Evolutionary conservation across 139 green algal species (phyloP).

Genomic region (Chlorella sp.): DNA sequence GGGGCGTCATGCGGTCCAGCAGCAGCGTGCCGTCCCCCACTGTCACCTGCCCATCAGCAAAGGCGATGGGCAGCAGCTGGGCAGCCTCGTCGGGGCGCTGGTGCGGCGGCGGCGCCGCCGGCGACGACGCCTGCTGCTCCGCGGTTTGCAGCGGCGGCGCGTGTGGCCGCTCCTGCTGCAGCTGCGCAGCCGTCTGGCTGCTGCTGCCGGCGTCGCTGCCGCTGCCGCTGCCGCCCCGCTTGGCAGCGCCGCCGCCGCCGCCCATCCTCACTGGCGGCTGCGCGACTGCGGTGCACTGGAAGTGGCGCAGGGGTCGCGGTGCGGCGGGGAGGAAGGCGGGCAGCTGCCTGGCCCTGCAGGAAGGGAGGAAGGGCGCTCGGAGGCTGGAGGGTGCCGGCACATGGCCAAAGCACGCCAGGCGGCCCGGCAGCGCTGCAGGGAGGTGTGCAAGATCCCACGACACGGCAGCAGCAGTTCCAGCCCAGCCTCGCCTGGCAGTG

Average conservation of each 20-base stretch:
- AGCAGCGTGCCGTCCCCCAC: slow-evolving; percentile 12
- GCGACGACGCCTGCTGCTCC: neutral
- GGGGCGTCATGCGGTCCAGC: slow-evolving; percentile 20
- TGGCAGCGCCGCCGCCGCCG: neutral
- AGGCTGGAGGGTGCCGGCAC: too few relatives aligned
- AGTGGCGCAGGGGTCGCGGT: neutral
- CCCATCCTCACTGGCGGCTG: slow-evolving; percentile 22
- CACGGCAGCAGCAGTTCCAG: too few relatives aligned
- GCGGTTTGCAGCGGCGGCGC: neutral
- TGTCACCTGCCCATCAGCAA: slow-evolving; percentile 15
- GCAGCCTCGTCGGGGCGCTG: neutral
- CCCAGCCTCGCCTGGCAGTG: too few relatives aligned
- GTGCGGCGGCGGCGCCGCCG: neutral
- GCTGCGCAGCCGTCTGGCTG: neutral
- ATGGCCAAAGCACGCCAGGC: too few relatives aligned
- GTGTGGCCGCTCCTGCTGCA: neutral
- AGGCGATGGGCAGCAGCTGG: slow-evolving; percentile 25
- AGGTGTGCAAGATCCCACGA: too few relatives aligned
- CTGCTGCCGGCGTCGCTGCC: neutral
- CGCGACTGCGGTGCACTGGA: slow-evolving; percentile 7
- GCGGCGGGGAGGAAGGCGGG: too few relatives aligned
- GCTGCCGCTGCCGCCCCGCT: neutral
- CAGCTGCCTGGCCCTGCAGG: too few relatives aligned
- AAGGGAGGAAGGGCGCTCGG: too few relatives aligned
- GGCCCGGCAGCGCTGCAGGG: too few relatives aligned